Evolutionary conservation across 129 eudicot genomes (phyloP).

Genomic region (Tagetes patula): DNA sequence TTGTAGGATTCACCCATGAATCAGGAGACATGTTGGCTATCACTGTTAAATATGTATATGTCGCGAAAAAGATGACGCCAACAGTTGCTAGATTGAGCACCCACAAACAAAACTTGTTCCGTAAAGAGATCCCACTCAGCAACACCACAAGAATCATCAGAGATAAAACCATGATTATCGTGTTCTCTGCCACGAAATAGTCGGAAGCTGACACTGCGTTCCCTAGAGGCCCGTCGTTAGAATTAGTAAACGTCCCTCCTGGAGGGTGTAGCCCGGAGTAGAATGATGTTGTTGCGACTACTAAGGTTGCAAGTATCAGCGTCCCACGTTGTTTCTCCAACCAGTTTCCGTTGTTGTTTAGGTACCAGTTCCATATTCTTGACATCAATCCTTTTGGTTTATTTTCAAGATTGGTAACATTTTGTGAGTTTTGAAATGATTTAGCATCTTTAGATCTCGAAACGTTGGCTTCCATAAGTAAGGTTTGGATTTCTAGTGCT

Average conservation of each 20-base stretch:
- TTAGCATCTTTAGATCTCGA: not conserved
- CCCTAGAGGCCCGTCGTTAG: constrained; percentile 26
- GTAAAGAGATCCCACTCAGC: constrained; percentile 33
- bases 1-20: not conserved
- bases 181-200: constrained; percentile 20
- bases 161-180: constrained; percentile 33
- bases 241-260: constrained; percentile 26
- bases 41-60: not conserved
- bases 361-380: constrained; percentile 25
- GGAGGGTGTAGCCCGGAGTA: constrained; percentile 34
- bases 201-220: constrained; percentile 29
- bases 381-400: constrained; percentile 11
- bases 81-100: constrained; percentile 29
- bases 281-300: constrained; percentile 16
- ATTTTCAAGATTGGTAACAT: not conserved
- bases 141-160: constrained; percentile 27
- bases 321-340: constrained; percentile 37
- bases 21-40: constrained; percentile 30
- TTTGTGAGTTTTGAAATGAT: not conserved
- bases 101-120: constrained; percentile 35
- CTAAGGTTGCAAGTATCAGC: constrained; percentile 19
- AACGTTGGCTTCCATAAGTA: constrained; percentile 25
- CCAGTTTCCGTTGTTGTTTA: constrained; percentile 28
- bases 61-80: constrained; percentile 21
- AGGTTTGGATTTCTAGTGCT: constrained; percentile 2